These are phyloP conservation scores for Chaetomiaceae sp. DNA, from an alignment of 2,329 filamentous ascomycete species.

Conservation along the genomic window DNA sequence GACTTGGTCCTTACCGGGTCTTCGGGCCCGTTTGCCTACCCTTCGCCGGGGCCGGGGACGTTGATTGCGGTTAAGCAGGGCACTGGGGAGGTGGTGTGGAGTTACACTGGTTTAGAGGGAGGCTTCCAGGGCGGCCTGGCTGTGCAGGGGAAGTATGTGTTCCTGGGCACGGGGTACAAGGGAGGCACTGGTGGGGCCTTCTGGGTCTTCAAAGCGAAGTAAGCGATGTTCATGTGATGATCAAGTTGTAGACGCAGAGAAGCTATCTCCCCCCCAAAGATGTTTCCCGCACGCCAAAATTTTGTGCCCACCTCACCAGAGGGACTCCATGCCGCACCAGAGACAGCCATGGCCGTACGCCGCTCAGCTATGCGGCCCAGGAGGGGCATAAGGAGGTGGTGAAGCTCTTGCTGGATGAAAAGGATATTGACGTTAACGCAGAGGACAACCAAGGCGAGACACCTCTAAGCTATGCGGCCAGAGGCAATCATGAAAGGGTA, in stretches of 20 bases:
- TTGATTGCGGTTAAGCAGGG: slow-evolving; percentile 10
- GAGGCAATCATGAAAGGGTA: neutral
- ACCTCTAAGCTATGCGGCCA: neutral
- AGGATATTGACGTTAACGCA: neutral
- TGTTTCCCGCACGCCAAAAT: no score
- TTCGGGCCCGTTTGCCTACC: neutral
- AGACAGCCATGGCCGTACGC: neutral
- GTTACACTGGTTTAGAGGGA: slow-evolving; percentile 4
- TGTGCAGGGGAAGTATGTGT: slow-evolving; percentile 12
- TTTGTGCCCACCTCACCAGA: no score
- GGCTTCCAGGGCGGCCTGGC: slow-evolving; percentile 13
- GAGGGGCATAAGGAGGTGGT: neutral
- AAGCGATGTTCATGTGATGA: no score
- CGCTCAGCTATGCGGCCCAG: neutral
- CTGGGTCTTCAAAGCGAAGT: neutral
- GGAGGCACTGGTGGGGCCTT: neutral
- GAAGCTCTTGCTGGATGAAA: neutral
- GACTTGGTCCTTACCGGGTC: slow-evolving; percentile 13
- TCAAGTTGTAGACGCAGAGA: no score
- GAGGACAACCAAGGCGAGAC: neutral
- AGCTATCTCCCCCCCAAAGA: no score
- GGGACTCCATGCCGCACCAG: no score
- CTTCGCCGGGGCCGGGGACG: neutral
- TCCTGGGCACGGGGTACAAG: slow-evolving; percentile 18
- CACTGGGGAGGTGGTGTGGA: slow-evolving; percentile 3